Percentiles rank a stretch among this genome's conserved stretches.
phyloP scores from a whole-genome alignment of 169 alveolate genomes.

The Nephromyces sp. region DNA sequence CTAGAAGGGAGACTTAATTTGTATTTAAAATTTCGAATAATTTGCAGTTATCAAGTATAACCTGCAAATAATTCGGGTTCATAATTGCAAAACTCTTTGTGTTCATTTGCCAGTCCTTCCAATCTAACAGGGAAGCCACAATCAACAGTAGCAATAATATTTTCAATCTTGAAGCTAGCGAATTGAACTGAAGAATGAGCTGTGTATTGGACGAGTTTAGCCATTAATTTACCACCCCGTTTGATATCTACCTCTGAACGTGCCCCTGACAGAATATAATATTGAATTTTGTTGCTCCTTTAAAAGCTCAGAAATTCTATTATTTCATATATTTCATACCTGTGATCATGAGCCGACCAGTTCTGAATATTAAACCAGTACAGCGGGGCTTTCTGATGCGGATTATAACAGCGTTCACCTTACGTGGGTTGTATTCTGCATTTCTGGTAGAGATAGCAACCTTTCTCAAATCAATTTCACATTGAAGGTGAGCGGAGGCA shows the following conservation, averaged over 20 bases:
- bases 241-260: constrained; percentile 19
- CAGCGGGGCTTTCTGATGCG: constrained; percentile 78
- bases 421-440: constrained; percentile 78
- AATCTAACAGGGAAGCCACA: constrained; percentile 90
- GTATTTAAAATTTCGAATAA: constrained; percentile 58
- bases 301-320: no score
- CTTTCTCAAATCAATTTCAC: constrained; percentile 59
- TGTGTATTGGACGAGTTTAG: constrained; percentile 8
- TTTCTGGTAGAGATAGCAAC: constrained; percentile 67
- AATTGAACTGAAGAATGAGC: constrained; percentile 40
- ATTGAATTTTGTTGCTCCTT: no score
- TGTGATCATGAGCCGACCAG: constrained; percentile 16
- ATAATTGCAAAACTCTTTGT: constrained; percentile 78
- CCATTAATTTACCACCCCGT: constrained; percentile 25
- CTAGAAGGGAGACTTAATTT: neutral
- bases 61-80: constrained; percentile 99
- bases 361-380: constrained; percentile 60
- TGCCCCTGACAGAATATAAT: no score
- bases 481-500: constrained; percentile 63
- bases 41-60: neutral
- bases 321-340: no score
- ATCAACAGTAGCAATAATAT: constrained; percentile 94
- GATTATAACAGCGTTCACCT: constrained; percentile 80
- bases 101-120: constrained; percentile 86
- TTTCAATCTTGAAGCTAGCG: constrained; percentile 86